Evolutionary conservation across 2,329 filamentous ascomycete species (phyloP), one percentile per base, ranked within the genome.

Genomic region (Mycogone perniciosa): DNA sequence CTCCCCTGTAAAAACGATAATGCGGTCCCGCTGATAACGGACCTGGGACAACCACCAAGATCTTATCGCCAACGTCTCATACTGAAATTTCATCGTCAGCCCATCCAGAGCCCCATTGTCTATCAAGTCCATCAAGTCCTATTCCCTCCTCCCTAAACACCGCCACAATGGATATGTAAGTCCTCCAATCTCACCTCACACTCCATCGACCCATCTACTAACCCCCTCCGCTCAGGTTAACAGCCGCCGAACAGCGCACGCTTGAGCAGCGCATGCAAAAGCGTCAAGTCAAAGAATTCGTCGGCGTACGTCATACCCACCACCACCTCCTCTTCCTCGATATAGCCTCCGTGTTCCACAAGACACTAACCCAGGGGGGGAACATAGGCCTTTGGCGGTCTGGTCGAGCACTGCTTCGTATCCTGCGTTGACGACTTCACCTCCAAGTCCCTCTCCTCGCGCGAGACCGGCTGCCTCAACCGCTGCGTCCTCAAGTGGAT

Each of bases 271-370:
- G 93, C 72, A 91, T 99, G 82, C 90, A 97, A 77, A 88, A 88
- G 75, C 95, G 93, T 75, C 93, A 99, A 75, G 89, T 99, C 80
- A 96, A 96, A 76, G 92, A 97, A 69, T 97, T 99, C 69, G 96
- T 97, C 86, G 88, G 83, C 64, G 93, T 97, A 80, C 62, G 89
- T 78, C 51, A 35, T 51, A 20, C 20, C 20, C 20, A 20, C 20
- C 20, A 20, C 20, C 20, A 20, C 20, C 46, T 31, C 54, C 44
- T 52, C 27, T 40, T 27, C 30, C 30, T 2, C 7, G 31, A 13
- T 2, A 6, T 7, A 20, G 8, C 3, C 45, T 9, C 27, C 33
- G 5, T 30, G 51, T 49, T 43, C 46, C 26, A 7, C 20, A 10
- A 50, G 26, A n/a, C 8, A 33, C 8, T 26, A 30, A 40, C 5